phyloP scores from a whole-genome alignment of 78 protist species.

The Dictyostelium citrinum region DNA sequence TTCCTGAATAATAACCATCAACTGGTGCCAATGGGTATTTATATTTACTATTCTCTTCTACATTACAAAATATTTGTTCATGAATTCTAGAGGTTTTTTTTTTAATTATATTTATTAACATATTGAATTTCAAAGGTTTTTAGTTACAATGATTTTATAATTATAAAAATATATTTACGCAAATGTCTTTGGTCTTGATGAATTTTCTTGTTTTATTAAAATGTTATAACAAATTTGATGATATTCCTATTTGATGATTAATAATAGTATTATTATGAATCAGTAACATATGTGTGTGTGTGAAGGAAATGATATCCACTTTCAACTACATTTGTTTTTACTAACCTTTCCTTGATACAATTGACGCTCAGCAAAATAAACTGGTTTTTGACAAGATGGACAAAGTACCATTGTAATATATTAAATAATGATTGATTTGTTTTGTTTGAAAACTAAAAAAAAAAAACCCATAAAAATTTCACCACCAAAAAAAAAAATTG shows the following conservation, averaged over 20 bases:
- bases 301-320: no score
- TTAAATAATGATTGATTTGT: no score
- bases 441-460: background rate
- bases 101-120: background rate
- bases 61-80: slow-evolving; percentile 56
- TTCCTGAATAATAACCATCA: background rate
- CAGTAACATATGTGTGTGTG: no score
- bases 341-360: background rate
- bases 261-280: background rate
- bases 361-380: background rate
- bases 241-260: slow-evolving; percentile 40
- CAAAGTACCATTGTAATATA: background rate
- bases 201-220: slow-evolving; percentile 21
- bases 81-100: background rate
- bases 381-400: background rate
- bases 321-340: background rate
- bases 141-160: no score
- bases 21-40: slow-evolving; percentile 54
- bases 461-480: no score
- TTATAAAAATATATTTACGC: background rate
- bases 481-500: no score
- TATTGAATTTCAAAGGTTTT: no score
- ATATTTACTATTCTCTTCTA: slow-evolving; percentile 33
- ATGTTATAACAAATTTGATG: slow-evolving; percentile 32
- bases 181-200: slow-evolving; percentile 48